Conservation (phyloP, 2,329 filamentous ascomycete species). For the Pseudogymnoascus sp. region DNA sequence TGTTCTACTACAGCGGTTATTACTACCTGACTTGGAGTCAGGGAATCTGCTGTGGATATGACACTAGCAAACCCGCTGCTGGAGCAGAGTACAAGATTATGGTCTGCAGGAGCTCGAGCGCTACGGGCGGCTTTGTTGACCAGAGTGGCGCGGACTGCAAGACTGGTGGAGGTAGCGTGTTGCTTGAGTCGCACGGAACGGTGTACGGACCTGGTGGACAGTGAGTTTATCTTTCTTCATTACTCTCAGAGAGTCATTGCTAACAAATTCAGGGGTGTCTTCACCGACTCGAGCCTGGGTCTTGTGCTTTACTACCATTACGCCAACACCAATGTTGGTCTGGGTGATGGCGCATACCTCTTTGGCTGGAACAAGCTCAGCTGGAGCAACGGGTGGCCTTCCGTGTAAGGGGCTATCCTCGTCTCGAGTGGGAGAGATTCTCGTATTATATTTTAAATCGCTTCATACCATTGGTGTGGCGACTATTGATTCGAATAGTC, state of each 20-base stretch:
- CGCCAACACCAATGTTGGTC: slow-evolving; percentile 44
- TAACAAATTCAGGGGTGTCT: slow-evolving; percentile 38
- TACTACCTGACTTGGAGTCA: slow-evolving; percentile 58
- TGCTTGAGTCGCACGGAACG: slow-evolving; percentile 50
- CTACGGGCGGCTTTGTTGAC: slow-evolving; percentile 49
- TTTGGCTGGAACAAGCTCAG: slow-evolving; percentile 39
- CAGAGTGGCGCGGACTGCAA: slow-evolving; percentile 43
- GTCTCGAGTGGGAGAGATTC: background rate
- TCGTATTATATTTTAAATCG: background rate
- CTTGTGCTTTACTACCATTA: slow-evolving; percentile 57
- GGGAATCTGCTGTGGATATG: slow-evolving; percentile 54
- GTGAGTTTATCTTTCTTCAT: slow-evolving; percentile 11
- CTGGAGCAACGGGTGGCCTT: slow-evolving; percentile 38
- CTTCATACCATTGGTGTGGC: background rate
- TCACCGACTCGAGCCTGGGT: slow-evolving; percentile 40
- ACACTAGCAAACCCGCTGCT: slow-evolving; percentile 39
- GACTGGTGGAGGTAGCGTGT: slow-evolving; percentile 48
- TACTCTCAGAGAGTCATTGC: background rate
- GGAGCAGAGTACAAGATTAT: slow-evolving; percentile 59
- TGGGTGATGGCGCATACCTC: slow-evolving; percentile 37
- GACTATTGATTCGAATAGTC: background rate
- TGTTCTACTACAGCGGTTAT: slow-evolving; percentile 46
- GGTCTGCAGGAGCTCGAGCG: slow-evolving; percentile 49
- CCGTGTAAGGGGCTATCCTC: slow-evolving; percentile 23
- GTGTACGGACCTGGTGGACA: slow-evolving; percentile 61